These are phyloP conservation scores for Begonia masoniana DNA, from an alignment of 306 rosid species.

Conservation along the genomic window DNA sequence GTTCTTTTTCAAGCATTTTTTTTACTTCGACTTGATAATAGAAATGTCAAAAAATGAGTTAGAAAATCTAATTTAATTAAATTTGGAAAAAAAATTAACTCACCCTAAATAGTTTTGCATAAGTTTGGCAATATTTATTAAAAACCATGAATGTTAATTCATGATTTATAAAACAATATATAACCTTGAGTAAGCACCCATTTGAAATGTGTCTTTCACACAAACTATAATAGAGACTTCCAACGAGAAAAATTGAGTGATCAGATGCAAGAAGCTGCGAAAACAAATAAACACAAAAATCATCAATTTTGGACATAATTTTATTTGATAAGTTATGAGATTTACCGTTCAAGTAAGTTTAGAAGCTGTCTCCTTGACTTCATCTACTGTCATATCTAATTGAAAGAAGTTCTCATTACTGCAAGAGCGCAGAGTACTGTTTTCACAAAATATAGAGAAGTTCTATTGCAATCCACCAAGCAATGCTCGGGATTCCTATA, in stretches of 20 bases:
- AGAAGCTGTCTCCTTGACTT: constrained; percentile 45
- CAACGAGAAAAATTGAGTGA: constrained; percentile 45
- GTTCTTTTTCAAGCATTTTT: no score
- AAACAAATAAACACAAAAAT: constrained; percentile 14
- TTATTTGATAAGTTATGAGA: constrained; percentile 3
- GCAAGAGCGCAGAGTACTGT: constrained; percentile 20
- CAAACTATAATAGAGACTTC: constrained; percentile 64
- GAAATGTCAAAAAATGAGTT: no score
- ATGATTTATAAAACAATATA: no score
- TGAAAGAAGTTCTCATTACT: constrained; percentile 22
- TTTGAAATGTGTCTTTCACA: constrained; percentile 48
- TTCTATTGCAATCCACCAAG: constrained; percentile 49
- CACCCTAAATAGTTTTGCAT: no score
- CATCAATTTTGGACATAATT: constrained; percentile 10
- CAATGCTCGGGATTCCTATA: constrained; percentile 38
- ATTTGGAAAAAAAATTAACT: no score
- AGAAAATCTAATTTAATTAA: no score
- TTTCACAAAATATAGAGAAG: constrained; percentile 49
- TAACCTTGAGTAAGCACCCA: constrained; percentile 60
- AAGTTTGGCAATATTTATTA: no score
- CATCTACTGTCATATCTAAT: constrained; percentile 39
- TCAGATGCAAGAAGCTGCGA: constrained; percentile 45
- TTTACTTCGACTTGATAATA: no score
- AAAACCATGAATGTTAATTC: no score
- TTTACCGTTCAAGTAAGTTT: constrained; percentile 58